These are phyloP conservation scores for Rhodotorula babjevae DNA, from an alignment of 768 basidiomycete species.

Conservation along the genomic window DNA sequence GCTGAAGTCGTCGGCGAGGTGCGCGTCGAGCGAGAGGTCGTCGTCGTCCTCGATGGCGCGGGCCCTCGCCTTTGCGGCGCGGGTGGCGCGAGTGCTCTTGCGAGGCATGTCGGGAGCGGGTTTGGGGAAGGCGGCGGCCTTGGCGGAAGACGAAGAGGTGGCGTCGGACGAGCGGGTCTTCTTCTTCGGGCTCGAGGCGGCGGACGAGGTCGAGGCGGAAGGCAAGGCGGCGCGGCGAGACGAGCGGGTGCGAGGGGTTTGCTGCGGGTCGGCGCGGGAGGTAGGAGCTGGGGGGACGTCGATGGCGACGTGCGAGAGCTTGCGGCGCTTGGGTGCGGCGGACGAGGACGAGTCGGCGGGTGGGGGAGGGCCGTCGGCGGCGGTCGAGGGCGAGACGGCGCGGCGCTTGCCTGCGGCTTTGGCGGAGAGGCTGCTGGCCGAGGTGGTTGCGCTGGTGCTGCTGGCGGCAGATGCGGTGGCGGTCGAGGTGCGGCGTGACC, in stretches of 20 bases:
- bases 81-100: constrained; percentile 28
- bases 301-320: not conserved
- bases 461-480: not conserved
- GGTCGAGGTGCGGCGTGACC: constrained; percentile 20
- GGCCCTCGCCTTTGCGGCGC: constrained; percentile 18
- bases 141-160: not conserved
- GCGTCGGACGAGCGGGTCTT: not conserved
- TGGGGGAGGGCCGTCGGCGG: not conserved
- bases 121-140: too few species aligned
- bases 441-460: too few species aligned
- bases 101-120: constrained; percentile 30
- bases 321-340: constrained; percentile 13
- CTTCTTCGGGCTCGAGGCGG: constrained; percentile 1
- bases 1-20: constrained; percentile 9
- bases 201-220: not conserved
- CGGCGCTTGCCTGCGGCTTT: constrained; percentile 40
- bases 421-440: constrained; percentile 6
- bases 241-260: constrained; percentile 23
- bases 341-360: not conserved
- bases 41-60: constrained; percentile 14
- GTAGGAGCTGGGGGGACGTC: too few species aligned
- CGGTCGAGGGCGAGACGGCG: constrained; percentile 22
- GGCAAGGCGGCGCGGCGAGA: not conserved
- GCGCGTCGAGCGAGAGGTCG: not conserved
- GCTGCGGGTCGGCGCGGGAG: not conserved